Evolutionary conservation across 148 eudicot genomes (phyloP).

Genomic region (Nepenthes mirabilis): DNA sequence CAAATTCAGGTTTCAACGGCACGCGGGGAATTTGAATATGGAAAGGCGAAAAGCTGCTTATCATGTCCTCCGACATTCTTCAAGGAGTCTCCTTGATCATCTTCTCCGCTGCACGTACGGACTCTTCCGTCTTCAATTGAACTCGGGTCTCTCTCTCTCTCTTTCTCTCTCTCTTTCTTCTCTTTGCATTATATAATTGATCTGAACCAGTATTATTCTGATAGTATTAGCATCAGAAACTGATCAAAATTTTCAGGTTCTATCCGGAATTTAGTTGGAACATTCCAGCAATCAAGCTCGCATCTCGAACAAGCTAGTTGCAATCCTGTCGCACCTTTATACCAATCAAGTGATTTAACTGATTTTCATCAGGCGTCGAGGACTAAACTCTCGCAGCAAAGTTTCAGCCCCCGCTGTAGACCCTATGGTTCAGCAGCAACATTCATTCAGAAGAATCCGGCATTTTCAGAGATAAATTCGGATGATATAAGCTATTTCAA

Average conservation of each 20-base stretch:
- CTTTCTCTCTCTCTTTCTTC: background rate
- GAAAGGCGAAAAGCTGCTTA: constrained; percentile 12
- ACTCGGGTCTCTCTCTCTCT: constrained; percentile 4
- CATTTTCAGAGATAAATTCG: constrained; percentile 45
- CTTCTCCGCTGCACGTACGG: background rate
- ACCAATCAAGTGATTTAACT: no score
- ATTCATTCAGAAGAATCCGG: constrained; percentile 35
- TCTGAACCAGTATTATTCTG: background rate
- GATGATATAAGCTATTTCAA: constrained; percentile 63
- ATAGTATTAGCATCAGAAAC: background rate
- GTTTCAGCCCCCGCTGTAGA: constrained; percentile 21
- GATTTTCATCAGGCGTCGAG: no score
- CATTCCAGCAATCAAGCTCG: constrained; percentile 7
- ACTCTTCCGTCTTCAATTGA: background rate
- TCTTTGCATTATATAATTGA: background rate
- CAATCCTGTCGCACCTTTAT: background rate
- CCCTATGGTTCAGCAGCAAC: constrained; percentile 37
- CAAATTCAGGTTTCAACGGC: no score
- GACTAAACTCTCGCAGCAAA: constrained; percentile 4
- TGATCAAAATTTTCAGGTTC: constrained; percentile 25
- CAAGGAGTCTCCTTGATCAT: constrained; percentile 6
- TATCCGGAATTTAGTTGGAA: constrained; percentile 5
- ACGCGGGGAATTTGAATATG: constrained; percentile 4
- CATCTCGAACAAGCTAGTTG: constrained; percentile 6
- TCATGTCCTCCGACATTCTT: constrained; percentile 17